These are phyloP conservation scores for Cystobasidium ongulense DNA, from an alignment of 768 basidiomycete genomes.

Conservation along the genomic window DNA sequence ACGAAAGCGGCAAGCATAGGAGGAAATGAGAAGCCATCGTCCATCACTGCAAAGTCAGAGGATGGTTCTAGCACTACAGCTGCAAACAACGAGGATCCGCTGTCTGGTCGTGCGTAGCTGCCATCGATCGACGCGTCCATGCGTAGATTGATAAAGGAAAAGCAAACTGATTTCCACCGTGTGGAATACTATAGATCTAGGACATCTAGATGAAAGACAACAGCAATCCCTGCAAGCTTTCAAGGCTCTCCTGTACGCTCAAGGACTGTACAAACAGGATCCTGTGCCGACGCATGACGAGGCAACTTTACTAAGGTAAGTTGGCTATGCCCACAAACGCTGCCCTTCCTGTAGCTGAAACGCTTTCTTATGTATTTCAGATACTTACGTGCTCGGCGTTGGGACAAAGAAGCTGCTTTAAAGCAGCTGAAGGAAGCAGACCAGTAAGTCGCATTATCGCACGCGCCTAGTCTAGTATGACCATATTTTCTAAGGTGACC, in stretches of 20 bases:
- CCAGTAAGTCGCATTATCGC: not conserved
- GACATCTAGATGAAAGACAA: constrained; percentile 12
- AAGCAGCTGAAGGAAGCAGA: constrained; percentile 30
- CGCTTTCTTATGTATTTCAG: not conserved
- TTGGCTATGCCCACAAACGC: not conserved
- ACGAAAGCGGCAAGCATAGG: not conserved
- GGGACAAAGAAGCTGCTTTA: constrained; percentile 11
- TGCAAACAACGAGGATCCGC: not conserved
- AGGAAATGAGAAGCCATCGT: not conserved
- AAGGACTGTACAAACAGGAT: constrained; percentile 9
- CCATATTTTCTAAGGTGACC: not conserved
- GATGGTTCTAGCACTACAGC: not conserved
- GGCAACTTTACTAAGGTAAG: constrained; percentile 16
- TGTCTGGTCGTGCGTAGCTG: not conserved
- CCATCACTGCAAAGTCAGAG: not conserved
- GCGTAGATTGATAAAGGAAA: not conserved
- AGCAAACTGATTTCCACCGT: no score
- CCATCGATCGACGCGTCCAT: not conserved
- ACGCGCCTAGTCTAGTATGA: not conserved
- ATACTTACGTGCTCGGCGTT: constrained; percentile 19
- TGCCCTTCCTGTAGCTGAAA: not conserved
- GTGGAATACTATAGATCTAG: constrained; percentile 16
- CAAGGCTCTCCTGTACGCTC: constrained; percentile 21
- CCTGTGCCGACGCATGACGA: constrained; percentile 24
- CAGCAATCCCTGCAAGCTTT: constrained; percentile 14